These are phyloP conservation scores for Dendryphion nanum DNA, from an alignment of 2,329 filamentous ascomycete genomes.

Conservation along the genomic window DNA sequence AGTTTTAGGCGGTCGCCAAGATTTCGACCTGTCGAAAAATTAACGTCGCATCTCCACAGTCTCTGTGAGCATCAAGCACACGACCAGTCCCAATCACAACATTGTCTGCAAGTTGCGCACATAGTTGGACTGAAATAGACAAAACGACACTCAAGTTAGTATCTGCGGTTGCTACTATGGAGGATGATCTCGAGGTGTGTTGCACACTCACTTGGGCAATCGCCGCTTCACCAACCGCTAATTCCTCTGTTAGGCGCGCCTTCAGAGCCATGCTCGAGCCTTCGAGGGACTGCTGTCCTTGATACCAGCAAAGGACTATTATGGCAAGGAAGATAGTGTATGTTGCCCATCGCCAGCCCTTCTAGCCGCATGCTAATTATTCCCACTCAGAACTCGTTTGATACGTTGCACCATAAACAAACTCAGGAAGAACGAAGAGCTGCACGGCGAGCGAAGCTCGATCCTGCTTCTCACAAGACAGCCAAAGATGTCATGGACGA, in stretches of 20 bases:
- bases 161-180: constrained; percentile 26
- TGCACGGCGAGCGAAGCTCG: constrained; percentile 79
- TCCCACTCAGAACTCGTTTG: constrained; percentile 10
- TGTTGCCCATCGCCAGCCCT: too few species aligned
- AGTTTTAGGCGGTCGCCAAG: too few species aligned
- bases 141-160: too few species aligned
- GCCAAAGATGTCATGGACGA: constrained; percentile 94
- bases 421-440: constrained; percentile 71
- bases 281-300: constrained; percentile 85
- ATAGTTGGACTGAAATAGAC: constrained; percentile 2
- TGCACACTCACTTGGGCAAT: too few species aligned
- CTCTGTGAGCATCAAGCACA: too few species aligned
- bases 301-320: constrained; percentile 89
- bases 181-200: constrained; percentile 44
- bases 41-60: too few species aligned
- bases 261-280: constrained; percentile 63
- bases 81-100: too few species aligned
- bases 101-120: constrained; percentile 8
- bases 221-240: too few species aligned
- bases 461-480: constrained; percentile 85
- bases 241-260: constrained; percentile 47
- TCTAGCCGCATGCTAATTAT: too few species aligned
- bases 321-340: constrained; percentile 66
- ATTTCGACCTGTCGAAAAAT: too few species aligned
- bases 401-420: constrained; percentile 94